Percentiles rank a stretch among this genome's conserved stretches.
Evolutionary conservation across 495 filamentous ascomycete genomes (phyloP).

Genomic region (Lasiosphaeria ovina): DNA sequence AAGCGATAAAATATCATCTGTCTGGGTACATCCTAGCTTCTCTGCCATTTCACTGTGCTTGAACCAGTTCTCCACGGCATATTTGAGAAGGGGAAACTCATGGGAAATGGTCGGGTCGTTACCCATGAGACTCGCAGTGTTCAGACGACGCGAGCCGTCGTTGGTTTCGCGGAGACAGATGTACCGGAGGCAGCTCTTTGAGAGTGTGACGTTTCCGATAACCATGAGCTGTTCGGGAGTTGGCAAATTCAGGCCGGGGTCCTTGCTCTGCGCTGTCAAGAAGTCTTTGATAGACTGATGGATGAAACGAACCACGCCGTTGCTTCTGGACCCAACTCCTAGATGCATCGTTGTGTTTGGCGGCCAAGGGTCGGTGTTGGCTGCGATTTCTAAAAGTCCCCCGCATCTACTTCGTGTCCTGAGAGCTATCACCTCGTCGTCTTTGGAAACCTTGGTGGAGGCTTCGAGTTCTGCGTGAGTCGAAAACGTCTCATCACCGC

Average conservation of each 20-base stretch:
- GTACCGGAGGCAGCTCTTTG: neutral
- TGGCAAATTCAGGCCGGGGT: neutral
- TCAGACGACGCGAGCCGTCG: neutral
- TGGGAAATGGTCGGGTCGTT: conserved; percentile 1
- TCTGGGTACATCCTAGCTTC: conserved; percentile 1
- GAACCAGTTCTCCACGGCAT: conserved; percentile 12
- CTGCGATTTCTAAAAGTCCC: conserved; percentile 14
- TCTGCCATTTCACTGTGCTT: conserved; percentile 13
- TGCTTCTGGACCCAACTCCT: neutral
- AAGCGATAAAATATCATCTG: conserved; percentile 11
- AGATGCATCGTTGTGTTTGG: neutral
- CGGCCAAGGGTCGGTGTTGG: conserved; percentile 1
- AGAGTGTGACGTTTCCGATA: neutral
- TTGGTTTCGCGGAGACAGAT: neutral
- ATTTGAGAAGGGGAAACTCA: conserved; percentile 7
- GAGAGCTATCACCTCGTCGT: conserved; percentile 9
- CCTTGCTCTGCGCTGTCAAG: neutral
- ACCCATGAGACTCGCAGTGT: neutral
- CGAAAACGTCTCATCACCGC: neutral
- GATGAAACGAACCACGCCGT: conserved; percentile 13
- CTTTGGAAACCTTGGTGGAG: conserved; percentile 3
- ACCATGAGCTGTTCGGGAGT: neutral
- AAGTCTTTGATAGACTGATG: conserved; percentile 17
- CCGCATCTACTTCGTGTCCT: conserved; percentile 15
- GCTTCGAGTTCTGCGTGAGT: conserved; percentile 2